Evolutionary conservation across 2,329 filamentous ascomycete species (phyloP), one percentile per base, ranked within the genome.

Genomic region (Cercospora beticola): DNA sequence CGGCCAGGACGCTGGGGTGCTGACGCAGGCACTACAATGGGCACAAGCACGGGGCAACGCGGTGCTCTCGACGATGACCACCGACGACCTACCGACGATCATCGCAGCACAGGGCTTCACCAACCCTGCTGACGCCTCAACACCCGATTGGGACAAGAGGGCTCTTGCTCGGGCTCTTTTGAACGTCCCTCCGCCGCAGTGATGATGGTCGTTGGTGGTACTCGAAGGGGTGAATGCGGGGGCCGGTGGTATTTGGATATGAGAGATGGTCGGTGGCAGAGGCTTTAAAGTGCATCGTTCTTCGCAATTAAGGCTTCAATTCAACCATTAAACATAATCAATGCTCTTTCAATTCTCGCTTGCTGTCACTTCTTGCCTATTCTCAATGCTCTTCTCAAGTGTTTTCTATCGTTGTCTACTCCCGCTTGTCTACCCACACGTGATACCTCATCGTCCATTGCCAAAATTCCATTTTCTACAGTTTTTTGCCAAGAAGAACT

Each of bases 1-100:
- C 2, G 68, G 68, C 5, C 18, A 68, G 10, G 70, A 71, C 23
- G 57, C 40, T 6, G 68, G 70, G 1, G 16, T 64, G 2, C 36
- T 71, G 31, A 70, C 70, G 0, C 54, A 68, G 16, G 70, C 60
- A 4, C 26, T 69, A 26, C 9, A n/a, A 0, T 71, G 59, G 58
- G 67, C 69, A 0, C 33, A 33, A n/a, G 3, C 7, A 4, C 52
- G 64, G 31, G 62, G 65, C n/a, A 18, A 62, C 2, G 46, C n/a
- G 6, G 23, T 23, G 1, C 18, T 66, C 8, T 21, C 33, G 6
- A 26, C 12, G 1, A n/a, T 36, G 1, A 65, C 56, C 0, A 62
- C 66, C 3, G 43, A 62, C 2, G 65, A 67, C 21, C 33, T 70
- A 1, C 56, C 62, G 2, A 8, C 8, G 3, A 65, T 70, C 26